phyloP scores from a whole-genome alignment of 106 monocot genomes.

The Cymbidium sinense region DNA sequence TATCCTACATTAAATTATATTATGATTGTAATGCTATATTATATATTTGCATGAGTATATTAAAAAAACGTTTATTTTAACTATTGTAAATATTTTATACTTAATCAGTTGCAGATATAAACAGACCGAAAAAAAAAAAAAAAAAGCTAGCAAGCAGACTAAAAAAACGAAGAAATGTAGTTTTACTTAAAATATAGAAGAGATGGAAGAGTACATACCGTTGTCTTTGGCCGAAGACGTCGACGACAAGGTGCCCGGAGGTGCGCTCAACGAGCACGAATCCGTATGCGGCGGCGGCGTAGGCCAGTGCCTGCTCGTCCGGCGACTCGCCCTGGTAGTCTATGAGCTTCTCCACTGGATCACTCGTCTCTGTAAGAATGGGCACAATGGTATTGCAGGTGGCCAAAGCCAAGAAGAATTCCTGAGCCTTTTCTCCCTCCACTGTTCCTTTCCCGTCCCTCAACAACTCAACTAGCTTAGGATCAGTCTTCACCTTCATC shows the following conservation, averaged over 20 bases:
- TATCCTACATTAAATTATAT: too few species aligned
- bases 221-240: constrained; percentile 46
- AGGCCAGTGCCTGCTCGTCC: constrained; percentile 62
- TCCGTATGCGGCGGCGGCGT: constrained; percentile 60
- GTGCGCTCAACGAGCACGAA: constrained; percentile 41
- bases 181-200: not conserved
- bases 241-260: constrained; percentile 50
- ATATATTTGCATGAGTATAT: too few species aligned
- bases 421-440: constrained; percentile 18
- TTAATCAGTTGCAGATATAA: too few species aligned
- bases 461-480: constrained; percentile 22
- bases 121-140: too few species aligned
- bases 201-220: constrained; percentile 23
- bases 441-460: constrained; percentile 8
- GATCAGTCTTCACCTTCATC: constrained; percentile 28
- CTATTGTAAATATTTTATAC: too few species aligned
- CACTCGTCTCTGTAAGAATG: constrained; percentile 22
- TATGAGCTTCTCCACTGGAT: constrained; percentile 17
- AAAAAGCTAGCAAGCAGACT: too few species aligned
- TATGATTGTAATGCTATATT: too few species aligned
- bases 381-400: constrained; percentile 72
- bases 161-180: not conserved
- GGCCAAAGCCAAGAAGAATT: constrained; percentile 44
- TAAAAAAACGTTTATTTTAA: too few species aligned
- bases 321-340: constrained; percentile 72